Conservation (phyloP, 2,329 filamentous ascomycete genomes). For the Dactylonectria macrodidyma region DNA sequence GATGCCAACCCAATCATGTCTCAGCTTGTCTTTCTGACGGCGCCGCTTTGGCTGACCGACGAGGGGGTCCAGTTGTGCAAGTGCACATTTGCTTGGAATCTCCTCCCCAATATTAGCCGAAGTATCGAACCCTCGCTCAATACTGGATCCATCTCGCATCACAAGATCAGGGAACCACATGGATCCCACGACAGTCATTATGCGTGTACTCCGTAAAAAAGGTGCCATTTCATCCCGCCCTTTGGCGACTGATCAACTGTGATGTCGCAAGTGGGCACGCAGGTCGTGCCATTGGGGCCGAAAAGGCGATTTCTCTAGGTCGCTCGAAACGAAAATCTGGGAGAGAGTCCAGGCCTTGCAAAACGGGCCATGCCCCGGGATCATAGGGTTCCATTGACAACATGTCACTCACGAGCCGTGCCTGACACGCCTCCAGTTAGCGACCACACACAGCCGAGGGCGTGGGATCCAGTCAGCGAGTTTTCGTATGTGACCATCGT, state of each 20-base stretch:
- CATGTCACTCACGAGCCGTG: neutral
- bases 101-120: neutral
- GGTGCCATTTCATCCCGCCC: neutral
- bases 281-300: slow-evolving; percentile 14
- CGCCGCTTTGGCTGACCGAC: neutral
- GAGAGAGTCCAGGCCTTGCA: slow-evolving; percentile 11
- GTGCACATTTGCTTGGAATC: neutral
- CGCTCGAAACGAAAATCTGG: slow-evolving; percentile 16
- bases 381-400: neutral
- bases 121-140: neutral
- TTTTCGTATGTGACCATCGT: neutral
- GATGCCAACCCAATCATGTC: neutral
- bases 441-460: neutral
- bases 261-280: slow-evolving; percentile 20
- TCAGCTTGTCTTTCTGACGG: neutral
- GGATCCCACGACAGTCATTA: neutral
- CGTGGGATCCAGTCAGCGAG: neutral
- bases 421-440: neutral
- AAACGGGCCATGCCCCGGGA: neutral
- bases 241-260: slow-evolving; percentile 1
- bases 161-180: neutral
- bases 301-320: neutral
- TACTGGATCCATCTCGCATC: neutral
- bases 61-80: neutral
- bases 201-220: neutral